Evolutionary conservation across 2,329 filamentous ascomycete species (phyloP).

Genomic region (Ceratocystis harringtonii): DNA sequence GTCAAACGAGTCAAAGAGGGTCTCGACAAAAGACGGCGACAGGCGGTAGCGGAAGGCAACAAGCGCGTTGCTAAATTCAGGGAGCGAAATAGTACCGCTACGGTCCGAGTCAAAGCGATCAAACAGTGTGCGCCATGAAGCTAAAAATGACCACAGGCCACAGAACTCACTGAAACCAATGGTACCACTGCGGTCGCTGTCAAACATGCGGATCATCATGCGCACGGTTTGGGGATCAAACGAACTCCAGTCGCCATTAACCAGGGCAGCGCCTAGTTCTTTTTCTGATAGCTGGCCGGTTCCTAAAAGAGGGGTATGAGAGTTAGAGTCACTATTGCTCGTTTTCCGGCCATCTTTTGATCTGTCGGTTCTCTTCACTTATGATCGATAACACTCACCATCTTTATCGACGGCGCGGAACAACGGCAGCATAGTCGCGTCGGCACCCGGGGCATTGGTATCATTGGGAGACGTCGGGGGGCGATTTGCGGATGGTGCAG

Average conservation of each 20-base stretch:
- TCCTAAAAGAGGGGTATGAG: constrained; percentile 27
- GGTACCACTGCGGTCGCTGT: constrained; percentile 72
- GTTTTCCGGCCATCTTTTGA: background rate
- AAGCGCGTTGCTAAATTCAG: constrained; percentile 81
- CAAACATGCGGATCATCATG: constrained; percentile 99
- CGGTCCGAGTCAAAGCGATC: constrained; percentile 86
- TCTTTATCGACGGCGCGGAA: constrained; percentile 86
- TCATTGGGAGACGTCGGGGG: constrained; percentile 50
- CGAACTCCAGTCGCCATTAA: constrained; percentile 89
- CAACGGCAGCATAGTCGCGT: constrained; percentile 64
- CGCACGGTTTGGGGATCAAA: constrained; percentile 89
- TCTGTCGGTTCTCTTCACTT: no score
- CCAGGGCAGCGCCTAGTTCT: constrained; percentile 77
- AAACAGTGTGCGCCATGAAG: constrained; percentile 85
- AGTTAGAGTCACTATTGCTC: background rate
- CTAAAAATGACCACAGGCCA: constrained; percentile 88
- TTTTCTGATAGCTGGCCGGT: constrained; percentile 71
- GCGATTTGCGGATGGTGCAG: constrained; percentile 42
- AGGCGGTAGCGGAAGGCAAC: constrained; percentile 88
- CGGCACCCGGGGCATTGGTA: constrained; percentile 34
- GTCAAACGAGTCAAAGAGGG: constrained; percentile 82
- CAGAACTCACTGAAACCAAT: constrained; percentile 96
- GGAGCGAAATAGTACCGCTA: constrained; percentile 69
- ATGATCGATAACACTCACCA: constrained; percentile 33
- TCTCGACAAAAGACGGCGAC: constrained; percentile 64